A percentile compares a stretch with the other conserved stretches of the same genome.
phyloP scores from a whole-genome alignment of 257 asterid genomes.

The Solanum bulbocastanum region DNA sequence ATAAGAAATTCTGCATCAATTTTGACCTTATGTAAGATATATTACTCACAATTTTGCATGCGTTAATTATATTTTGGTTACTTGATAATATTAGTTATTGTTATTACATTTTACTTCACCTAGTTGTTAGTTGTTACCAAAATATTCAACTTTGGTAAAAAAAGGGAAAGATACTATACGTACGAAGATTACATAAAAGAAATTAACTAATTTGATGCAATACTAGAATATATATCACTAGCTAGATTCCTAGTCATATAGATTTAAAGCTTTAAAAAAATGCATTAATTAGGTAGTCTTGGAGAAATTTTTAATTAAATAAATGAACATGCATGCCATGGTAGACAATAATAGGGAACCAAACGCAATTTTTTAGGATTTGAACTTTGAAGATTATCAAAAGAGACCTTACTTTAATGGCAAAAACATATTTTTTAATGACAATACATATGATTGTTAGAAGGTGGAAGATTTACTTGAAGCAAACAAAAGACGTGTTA shows the following conservation, averaged over 20 bases:
- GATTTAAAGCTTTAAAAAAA: background rate
- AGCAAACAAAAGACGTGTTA: constrained; percentile 45
- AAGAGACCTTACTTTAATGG: background rate
- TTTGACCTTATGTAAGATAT: background rate
- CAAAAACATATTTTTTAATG: background rate
- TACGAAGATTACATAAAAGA: background rate
- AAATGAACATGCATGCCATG: background rate
- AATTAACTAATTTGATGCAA: background rate
- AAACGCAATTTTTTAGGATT: background rate
- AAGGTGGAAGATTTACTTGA: constrained; percentile 31
- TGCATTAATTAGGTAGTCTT: background rate
- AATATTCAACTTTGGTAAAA: background rate
- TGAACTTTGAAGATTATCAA: background rate
- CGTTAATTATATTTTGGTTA: background rate
- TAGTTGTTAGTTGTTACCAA: background rate
- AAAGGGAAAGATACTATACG: background rate
- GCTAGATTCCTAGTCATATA: background rate
- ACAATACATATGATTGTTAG: constrained; percentile 2
- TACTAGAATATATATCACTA: background rate
- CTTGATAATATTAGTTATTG: background rate
- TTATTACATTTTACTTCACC: background rate
- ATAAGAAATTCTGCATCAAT: background rate
- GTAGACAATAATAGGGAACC: constrained; percentile 3
- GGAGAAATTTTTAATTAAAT: background rate
- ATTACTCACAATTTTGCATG: background rate